A percentile compares a stretch with the other conserved stretches of the same genome.
Evolutionary conservation across 495 filamentous ascomycete species (phyloP).

Genomic region (Oidiodendron maius): DNA sequence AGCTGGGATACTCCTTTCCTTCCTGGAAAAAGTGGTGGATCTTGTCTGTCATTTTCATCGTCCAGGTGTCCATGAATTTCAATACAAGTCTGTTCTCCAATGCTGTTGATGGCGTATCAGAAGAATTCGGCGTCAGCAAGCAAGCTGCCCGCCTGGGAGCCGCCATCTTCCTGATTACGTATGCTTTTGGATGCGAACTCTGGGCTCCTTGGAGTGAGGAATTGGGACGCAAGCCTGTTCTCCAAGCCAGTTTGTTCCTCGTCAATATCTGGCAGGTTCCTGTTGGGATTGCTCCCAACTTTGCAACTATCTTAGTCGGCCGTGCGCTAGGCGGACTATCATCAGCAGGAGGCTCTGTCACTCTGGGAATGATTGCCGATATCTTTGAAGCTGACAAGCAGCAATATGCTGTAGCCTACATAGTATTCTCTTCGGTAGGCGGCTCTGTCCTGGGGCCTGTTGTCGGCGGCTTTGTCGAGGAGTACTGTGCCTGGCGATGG

Average conservation of each 20-base stretch:
- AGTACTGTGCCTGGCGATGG: conserved; percentile 67
- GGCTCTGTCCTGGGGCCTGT: conserved; percentile 74
- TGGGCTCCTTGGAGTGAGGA: conserved; percentile 84
- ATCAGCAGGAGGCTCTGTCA: conserved; percentile 74
- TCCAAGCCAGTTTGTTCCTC: conserved; percentile 62
- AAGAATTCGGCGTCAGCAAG: conserved; percentile 56
- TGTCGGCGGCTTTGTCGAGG: conserved; percentile 70
- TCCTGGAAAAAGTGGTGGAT: conserved; percentile 69
- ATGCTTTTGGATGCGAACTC: conserved; percentile 76
- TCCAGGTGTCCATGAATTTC: conserved; percentile 84
- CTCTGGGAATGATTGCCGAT: conserved; percentile 77
- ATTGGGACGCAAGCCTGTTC: conserved; percentile 65
- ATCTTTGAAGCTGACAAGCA: conserved; percentile 71
- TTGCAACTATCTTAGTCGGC: conserved; percentile 57
- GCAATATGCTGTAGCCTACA: conserved; percentile 66
- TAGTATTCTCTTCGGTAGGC: conserved; percentile 70
- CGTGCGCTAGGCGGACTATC: conserved; percentile 65
- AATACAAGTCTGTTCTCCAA: conserved; percentile 71
- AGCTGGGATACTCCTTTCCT: conserved; percentile 60
- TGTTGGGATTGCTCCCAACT: conserved; percentile 65
- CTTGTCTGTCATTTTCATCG: conserved; percentile 64
- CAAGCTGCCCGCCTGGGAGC: conserved; percentile 62
- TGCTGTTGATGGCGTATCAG: conserved; percentile 51
- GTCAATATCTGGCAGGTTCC: conserved; percentile 75
- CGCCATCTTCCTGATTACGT: conserved; percentile 64